Percentiles rank a stretch among this genome's conserved stretches.
Conservation (phyloP, 2,329 filamentous ascomycete species). For the Trichoderma sp. region DNA sequence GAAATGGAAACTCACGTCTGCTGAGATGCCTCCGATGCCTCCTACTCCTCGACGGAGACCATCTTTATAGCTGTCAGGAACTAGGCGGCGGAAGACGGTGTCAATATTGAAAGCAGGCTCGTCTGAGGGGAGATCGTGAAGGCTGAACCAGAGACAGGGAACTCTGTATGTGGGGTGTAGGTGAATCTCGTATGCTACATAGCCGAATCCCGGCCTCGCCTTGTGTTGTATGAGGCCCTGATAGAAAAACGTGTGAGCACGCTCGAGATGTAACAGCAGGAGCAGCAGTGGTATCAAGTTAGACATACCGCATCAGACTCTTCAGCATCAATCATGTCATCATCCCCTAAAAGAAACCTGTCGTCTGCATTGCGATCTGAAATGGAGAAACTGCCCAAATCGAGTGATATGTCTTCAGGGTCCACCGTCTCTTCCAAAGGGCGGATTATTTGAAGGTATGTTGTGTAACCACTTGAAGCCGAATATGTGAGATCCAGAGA, state of each 20-base stretch:
- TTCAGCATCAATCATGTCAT: slow-evolving; percentile 50
- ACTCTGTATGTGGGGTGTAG: slow-evolving; percentile 72
- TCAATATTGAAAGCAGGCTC: slow-evolving; percentile 62
- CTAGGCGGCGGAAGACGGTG: slow-evolving; percentile 66
- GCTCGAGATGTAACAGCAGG: neutral
- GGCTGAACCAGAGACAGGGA: slow-evolving; percentile 72
- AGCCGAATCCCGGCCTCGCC: slow-evolving; percentile 36
- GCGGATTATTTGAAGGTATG: slow-evolving; percentile 56
- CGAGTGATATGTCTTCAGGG: slow-evolving; percentile 45
- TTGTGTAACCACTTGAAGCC: slow-evolving; percentile 44
- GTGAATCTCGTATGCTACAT: slow-evolving; percentile 70
- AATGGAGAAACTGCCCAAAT: slow-evolving; percentile 47
- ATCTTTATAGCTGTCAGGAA: slow-evolving; percentile 63
- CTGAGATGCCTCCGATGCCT: slow-evolving; percentile 70
- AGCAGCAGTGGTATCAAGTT: neutral
- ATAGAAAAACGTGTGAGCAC: slow-evolving; percentile 24
- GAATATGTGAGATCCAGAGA: slow-evolving; percentile 47
- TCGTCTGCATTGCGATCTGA: slow-evolving; percentile 26
- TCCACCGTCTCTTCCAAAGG: slow-evolving; percentile 47
- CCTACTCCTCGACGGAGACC: slow-evolving; percentile 56
- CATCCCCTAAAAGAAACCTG: slow-evolving; percentile 35
- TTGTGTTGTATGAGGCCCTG: slow-evolving; percentile 42
- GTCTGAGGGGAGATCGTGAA: slow-evolving; percentile 55
- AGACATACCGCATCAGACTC: slow-evolving; percentile 51
- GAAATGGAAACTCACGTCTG: slow-evolving; percentile 60